Base-by-base conservation (phyloP, 208 protist species). In the Angomonas ambiguus region DNA sequence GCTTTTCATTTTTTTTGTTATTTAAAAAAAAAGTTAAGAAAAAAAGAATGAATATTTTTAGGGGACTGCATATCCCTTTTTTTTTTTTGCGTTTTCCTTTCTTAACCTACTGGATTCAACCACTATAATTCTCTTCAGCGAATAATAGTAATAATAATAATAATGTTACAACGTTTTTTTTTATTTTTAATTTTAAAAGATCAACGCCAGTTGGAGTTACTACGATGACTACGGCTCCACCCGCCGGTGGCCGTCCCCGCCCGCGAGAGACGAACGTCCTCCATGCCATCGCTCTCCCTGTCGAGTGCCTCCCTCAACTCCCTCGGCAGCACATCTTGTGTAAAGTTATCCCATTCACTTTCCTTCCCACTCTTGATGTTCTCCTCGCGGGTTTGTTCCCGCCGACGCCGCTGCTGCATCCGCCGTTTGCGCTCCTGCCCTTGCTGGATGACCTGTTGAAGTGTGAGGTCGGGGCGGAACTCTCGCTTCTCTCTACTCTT, bases 401-500 rank as follows among this genome's bases (percentile, higher is more conserved):
- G 71, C 27, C 51, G 68, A 24, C 73, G 73, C 3, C 89, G 74
- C 20, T 76, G 81, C 63, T 91, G 83, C 86, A 95, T 91, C 28
- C 89, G 83, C 49, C 89, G 77, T 65, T 91, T 91, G 25, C 89
- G 81, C 65, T 95, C 86, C 59, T 95, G 89, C 2, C 86, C 85
- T 27, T 92, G 71, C 73, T 90, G 79, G 34, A 95, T 84, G 6
- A 92, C 89, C 58, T 89, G 80, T 16, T 80, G 65, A 41, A 95
- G 76, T n/a, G 89, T 92, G 45, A 93, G 51, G 67, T 95, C 84
- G 33, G 80, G 83, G 11, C 89, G 76, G 65, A 95, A 95, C 69
- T 95, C 85, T 11, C 79, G 72, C 71, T 95, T 95, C 68, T 95
- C 89, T 22, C 89, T 83, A 69, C 85, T 92, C 67, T 87, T 91